A percentile compares a stretch with the other conserved stretches of the same genome.
These are phyloP conservation scores for Sclerotinia nivalis DNA, from an alignment of 2,329 filamentous ascomycete genomes.

Conservation along the genomic window DNA sequence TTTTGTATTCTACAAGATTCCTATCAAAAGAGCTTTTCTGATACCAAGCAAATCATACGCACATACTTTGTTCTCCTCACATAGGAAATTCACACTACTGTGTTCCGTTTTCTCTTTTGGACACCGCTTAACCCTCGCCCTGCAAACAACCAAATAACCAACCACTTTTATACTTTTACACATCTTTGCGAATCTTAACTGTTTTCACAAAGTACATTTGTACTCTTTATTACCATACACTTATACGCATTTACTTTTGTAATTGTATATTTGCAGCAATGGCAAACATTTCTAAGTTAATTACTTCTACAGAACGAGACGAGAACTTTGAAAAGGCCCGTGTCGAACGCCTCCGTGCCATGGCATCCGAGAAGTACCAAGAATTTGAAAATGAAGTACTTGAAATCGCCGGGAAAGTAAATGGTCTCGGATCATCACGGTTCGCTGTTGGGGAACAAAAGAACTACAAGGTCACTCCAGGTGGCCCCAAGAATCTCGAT, in stretches of 20 bases:
- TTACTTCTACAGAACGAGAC: not conserved
- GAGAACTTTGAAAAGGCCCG: conserved; percentile 4
- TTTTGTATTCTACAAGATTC: not conserved
- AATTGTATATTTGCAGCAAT: not conserved
- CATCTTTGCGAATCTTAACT: too few relatives aligned
- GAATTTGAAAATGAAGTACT: conserved; percentile 3
- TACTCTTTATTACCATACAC: not conserved
- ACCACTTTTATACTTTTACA: not conserved
- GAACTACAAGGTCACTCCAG: conserved; percentile 6
- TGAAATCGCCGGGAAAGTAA: not conserved
- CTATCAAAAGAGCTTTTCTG: not conserved
- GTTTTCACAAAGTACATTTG: not conserved
- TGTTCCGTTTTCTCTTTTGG: not conserved
- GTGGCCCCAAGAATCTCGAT: conserved; percentile 15
- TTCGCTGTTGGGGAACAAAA: conserved; percentile 1
- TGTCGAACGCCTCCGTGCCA: not conserved
- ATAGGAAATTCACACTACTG: not conserved
- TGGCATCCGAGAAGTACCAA: not conserved
- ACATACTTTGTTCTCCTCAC: not conserved
- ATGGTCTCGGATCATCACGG: conserved; percentile 8
- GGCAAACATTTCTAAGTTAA: not conserved
- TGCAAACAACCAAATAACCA: not conserved
- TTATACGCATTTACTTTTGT: not conserved
- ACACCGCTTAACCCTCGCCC: too few relatives aligned
- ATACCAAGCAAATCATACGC: not conserved